Evolutionary conservation across 345 rosid species (phyloP), one percentile per base, ranked within the genome.

Genomic region (Linum trigynum): DNA sequence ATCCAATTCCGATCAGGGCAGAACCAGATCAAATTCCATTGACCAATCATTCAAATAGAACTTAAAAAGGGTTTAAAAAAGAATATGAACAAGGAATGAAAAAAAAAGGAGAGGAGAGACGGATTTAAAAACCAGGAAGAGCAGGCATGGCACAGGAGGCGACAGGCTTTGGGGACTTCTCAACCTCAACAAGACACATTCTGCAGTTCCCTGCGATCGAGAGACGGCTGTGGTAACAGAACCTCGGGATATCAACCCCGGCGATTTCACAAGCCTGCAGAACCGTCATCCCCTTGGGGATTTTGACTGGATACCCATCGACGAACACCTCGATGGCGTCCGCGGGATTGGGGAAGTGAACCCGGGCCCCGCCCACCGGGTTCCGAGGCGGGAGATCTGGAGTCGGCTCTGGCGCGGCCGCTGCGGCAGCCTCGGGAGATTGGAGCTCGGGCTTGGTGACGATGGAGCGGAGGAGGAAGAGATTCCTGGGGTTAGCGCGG

Each of bases 121-220:
- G 10, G 7, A 62, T 62, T 65, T 3, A 15, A 83, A 63, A 67
- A 92, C 99, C 97, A 0, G 99, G 99, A 70, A 94, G 97, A 2
- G 99, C 99, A 0, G 99, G 99, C 99, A 94, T 94, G 66, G 99
- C 99, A 64, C 99, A 94, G 0, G 99, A 94, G 0, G 99, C 99
- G 0, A 94, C 99, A 9, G 99, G 99, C 79, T 94, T 94, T 6
- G 99, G 99, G 7, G 97, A 91, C 62, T 94, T 94, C 88, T 91
- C 99, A 6, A 94, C 99, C 85, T 94, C 99, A 11, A 94, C 97
- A 42, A 94, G 91, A 73, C 99, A 94, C 99, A 94, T 94, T 59
- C 99, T 85, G 67, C 99, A 94, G 69, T 94, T 94, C 0, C 99
- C 99, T 23, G 99, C 99, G 50, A 94, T 94, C 3, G 99, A 94